Conservation (phyloP, 345 rosid genomes). For the Brassica nigra region DNA sequence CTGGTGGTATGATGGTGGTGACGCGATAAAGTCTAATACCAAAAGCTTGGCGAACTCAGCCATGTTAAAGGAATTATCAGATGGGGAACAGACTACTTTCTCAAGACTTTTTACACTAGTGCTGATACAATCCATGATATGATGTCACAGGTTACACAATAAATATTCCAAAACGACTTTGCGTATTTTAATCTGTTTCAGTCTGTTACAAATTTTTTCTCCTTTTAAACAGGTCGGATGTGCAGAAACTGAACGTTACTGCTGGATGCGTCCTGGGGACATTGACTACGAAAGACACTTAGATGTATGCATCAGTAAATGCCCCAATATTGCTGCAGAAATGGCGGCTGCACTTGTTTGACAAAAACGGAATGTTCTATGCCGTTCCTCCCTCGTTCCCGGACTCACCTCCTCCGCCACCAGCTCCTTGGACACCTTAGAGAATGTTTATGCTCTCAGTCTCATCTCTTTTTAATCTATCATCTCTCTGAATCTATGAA, state of each 20-base stretch:
- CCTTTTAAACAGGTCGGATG: neutral
- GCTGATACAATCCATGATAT: neutral
- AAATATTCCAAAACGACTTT: neutral
- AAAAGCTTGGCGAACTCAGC: neutral
- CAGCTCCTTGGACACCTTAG: neutral
- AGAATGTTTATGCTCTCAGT: too few species aligned
- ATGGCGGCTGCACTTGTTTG: neutral
- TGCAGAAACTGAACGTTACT: neutral
- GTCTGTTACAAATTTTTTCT: neutral
- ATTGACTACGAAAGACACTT: neutral
- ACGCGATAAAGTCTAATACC: neutral
- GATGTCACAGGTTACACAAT: neutral
- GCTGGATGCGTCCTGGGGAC: neutral
- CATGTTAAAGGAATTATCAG: neutral
- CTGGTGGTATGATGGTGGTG: neutral
- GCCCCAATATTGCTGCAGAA: neutral
- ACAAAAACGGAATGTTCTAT: neutral
- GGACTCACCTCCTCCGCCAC: neutral
- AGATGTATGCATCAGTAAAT: neutral
- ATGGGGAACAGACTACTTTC: neutral
- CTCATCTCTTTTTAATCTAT: too few species aligned
- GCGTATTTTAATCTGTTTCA: neutral
- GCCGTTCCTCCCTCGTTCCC: neutral
- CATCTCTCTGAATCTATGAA: too few species aligned
- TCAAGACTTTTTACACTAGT: neutral